These are phyloP conservation scores for Corchorus capsularis DNA, from an alignment of 345 rosid species.

Conservation along the genomic window DNA sequence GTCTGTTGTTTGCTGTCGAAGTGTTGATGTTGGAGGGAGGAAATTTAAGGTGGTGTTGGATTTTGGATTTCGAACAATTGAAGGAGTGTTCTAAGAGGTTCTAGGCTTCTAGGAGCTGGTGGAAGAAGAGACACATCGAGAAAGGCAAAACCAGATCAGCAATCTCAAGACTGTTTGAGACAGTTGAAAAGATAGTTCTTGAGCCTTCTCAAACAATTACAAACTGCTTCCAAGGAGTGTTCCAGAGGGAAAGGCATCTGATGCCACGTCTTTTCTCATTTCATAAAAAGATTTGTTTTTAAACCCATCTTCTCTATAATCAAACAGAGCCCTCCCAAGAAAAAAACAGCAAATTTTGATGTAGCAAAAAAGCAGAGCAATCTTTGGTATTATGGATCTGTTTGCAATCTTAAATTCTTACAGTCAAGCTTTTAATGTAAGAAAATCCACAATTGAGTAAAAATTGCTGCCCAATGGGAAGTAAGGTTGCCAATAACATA, in stretches of 20 bases:
- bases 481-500: neutral
- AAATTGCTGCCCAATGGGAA: neutral
- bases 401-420: neutral
- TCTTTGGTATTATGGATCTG: neutral
- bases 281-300: neutral
- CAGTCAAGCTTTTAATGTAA: neutral
- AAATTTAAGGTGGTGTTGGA: slow-evolving; percentile 6
- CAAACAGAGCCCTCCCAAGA: too few species aligned
- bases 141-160: neutral
- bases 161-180: neutral
- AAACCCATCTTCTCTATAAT: neutral
- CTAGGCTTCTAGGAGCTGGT: slow-evolving; percentile 7
- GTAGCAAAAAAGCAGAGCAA: neutral
- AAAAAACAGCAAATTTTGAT: too few species aligned
- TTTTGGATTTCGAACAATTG: neutral
- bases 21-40: neutral
- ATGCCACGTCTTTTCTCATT: slow-evolving; percentile 1
- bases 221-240: neutral
- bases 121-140: neutral
- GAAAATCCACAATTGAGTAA: neutral
- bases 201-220: slow-evolving; percentile 7
- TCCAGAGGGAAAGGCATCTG: neutral
- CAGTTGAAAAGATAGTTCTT: neutral
- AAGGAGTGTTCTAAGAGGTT: neutral
- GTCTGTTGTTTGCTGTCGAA: neutral